Base-by-base conservation (phyloP, 169 alveolate genomes). In the Plasmodium vivax region DNA sequence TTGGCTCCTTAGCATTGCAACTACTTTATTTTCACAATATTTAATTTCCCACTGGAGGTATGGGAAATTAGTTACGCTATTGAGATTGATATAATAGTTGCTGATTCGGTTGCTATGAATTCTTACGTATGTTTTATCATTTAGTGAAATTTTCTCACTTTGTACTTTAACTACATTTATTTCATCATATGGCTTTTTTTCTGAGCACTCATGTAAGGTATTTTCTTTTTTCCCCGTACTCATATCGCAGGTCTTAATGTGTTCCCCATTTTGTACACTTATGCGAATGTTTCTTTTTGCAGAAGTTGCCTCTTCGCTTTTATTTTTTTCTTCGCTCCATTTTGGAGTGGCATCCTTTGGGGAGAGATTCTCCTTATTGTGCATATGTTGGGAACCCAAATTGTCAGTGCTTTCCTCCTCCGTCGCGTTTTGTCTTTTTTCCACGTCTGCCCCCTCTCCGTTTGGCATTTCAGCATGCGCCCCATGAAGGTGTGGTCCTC, bases 61-160 rank as follows among this genome's bases (percentile, higher is more conserved):
- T 23, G 94, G 94, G 14, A 90, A 41, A 72, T 41, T 90, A 10
- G 32, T 30, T 62, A 90, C 36, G 82, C 62, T 90, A 80, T 79
- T 90, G 30, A 90, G 82, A 81, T 54, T 41, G 54, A 90, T 62
- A 36, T 90, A 90, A 71, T 80, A 90, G 41, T 79, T 90, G 45
- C 94, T 43, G 27, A 90, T 81, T 68, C 54, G 68, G 54, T 47
- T 90, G 62, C 83, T 80, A 62, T 90, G 62, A 58, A 90, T 73
- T 79, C 82, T 90, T 90, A 90, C 74, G 73, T 80, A 90, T 38
- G 72, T 45, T 32, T 90, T 90, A 80, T 74, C 47, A 80, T 90
- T 90, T 56, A 79, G 36, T 80, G 82, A 1, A 71, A 80, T 23
- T 38, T 62, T 12, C 51, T 79, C 83, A 80, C 73, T 80, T 43